Evolutionary conservation across 139 green algal species (phyloP).

Genomic region (Gonium pectorale): DNA sequence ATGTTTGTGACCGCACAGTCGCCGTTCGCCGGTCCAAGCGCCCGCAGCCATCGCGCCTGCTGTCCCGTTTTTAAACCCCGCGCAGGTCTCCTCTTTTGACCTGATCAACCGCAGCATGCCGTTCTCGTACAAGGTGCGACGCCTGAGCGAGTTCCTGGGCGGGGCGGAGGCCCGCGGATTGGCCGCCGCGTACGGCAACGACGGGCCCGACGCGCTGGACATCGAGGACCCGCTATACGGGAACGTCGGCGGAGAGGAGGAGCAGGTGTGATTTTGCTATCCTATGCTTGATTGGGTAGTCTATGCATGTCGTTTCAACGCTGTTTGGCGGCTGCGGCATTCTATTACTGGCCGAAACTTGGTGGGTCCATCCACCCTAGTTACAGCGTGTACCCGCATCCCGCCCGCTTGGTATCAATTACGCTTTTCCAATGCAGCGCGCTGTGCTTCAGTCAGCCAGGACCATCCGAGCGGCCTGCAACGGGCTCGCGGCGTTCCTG

Average conservation of each 20-base stretch:
- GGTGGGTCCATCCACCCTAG: too few species aligned
- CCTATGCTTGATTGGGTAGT: too few species aligned
- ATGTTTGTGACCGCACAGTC: too few species aligned
- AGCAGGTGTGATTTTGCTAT: too few species aligned
- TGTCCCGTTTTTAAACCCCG: background rate
- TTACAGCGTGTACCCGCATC: too few species aligned
- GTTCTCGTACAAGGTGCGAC: constrained; percentile 75
- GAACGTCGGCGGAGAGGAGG: constrained; percentile 72
- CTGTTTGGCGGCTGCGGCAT: too few species aligned
- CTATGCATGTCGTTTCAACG: too few species aligned
- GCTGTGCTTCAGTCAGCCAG: constrained; percentile 30
- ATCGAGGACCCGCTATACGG: constrained; percentile 90
- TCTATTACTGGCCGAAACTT: too few species aligned
- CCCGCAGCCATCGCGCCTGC: background rate
- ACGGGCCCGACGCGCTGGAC: constrained; percentile 67
- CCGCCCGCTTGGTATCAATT: too few species aligned
- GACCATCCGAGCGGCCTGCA: constrained; percentile 54
- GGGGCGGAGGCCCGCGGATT: background rate
- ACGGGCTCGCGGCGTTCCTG: constrained; percentile 57
- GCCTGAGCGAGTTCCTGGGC: constrained; percentile 77
- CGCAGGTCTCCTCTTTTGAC: constrained; percentile 80
- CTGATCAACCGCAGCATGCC: constrained; percentile 68
- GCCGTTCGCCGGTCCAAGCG: too few species aligned
- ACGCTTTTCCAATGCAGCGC: too few species aligned
- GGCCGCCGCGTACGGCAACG: background rate